Base-by-base conservation (phyloP, 495 filamentous ascomycete genomes). In the Penicillium dipodomyicola region DNA sequence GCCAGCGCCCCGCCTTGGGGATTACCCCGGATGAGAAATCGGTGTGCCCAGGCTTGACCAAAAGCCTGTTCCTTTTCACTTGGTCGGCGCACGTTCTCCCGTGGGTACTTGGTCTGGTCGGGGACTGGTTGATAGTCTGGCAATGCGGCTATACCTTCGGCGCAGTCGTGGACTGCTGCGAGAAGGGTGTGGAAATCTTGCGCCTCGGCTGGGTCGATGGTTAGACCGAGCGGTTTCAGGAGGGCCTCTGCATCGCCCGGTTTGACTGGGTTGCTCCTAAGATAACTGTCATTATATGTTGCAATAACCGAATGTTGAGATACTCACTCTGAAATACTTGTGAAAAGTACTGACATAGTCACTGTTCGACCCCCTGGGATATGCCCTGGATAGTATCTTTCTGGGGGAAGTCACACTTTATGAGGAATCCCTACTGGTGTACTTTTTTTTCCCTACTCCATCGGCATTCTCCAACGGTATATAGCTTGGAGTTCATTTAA, bases 1-100 rank as follows among this genome's bases (percentile, higher is more conserved):
- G 89, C 89, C 20, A 96, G 68, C 0, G 86, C 85, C 0, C 91
- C 90, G 4, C 61, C 66, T 46, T 62, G 44, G 0, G 63, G 40
- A 37, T 63, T 72, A 41, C 69, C 69, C 15, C 60, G 56, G 39
- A 72, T 71, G 7, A 72, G 59, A 46, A 71, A 71, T 27, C 57
- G 57, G 52, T 71, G 62, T 2, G 64, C 68, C 70, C 70, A 72
- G 15, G 70, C 68, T 25, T 72, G 61, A 11, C 70, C 70, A 6
- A 69, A 52, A 2, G 62, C 65, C 54, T 72, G 67, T 45, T 71
- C 70, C 2, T 69, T 63, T 35, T 54, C 32, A 9, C 45, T 51
- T 41, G 64, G 65, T 35, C 70, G 60, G 14, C 66, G 70, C 1
- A 71, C 58, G 55, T 69, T 65, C 40, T 71, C 59, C 4, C 70